Evolutionary conservation across 2,329 filamentous ascomycete species (phyloP).

Genomic region (Diaporthe sp.): DNA sequence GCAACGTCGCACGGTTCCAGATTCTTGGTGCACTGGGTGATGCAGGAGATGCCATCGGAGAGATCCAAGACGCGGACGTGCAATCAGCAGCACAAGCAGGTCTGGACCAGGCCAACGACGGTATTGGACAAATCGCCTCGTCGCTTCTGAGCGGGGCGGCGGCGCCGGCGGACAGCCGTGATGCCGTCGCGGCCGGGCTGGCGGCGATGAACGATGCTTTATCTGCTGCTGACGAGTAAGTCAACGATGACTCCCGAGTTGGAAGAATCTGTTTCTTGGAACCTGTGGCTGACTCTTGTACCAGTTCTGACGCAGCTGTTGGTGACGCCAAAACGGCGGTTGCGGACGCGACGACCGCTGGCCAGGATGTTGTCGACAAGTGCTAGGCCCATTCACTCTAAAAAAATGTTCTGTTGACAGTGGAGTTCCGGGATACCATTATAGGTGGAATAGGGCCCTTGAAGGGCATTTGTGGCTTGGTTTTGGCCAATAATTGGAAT

Average conservation of each 20-base stretch:
- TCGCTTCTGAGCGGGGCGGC: slow-evolving; percentile 4
- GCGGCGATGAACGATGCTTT: slow-evolving; percentile 18
- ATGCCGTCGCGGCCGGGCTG: slow-evolving; percentile 21
- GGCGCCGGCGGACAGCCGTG: slow-evolving; percentile 17
- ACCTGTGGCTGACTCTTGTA: neutral
- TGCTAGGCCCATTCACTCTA: neutral
- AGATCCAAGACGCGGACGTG: slow-evolving; percentile 9
- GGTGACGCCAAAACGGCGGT: slow-evolving; percentile 20
- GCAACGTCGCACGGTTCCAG: slow-evolving; percentile 34
- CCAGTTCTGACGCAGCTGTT: slow-evolving; percentile 32
- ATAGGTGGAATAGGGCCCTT: neutral
- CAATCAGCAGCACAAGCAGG: slow-evolving; percentile 17
- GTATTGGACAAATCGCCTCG: slow-evolving; percentile 17
- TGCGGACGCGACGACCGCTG: slow-evolving; percentile 10
- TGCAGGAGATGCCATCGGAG: neutral
- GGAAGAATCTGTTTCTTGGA: neutral
- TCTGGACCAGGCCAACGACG: slow-evolving; percentile 33
- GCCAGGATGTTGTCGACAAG: slow-evolving; percentile 29
- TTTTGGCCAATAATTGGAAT: neutral
- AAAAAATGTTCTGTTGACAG: neutral
- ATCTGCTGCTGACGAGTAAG: slow-evolving; percentile 33
- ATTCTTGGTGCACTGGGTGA: slow-evolving; percentile 23
- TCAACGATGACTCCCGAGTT: neutral
- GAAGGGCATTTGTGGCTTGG: neutral
- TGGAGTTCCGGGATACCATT: neutral